Base-by-base conservation (phyloP, 345 rosid genomes). In the Heritiera fomes region DNA sequence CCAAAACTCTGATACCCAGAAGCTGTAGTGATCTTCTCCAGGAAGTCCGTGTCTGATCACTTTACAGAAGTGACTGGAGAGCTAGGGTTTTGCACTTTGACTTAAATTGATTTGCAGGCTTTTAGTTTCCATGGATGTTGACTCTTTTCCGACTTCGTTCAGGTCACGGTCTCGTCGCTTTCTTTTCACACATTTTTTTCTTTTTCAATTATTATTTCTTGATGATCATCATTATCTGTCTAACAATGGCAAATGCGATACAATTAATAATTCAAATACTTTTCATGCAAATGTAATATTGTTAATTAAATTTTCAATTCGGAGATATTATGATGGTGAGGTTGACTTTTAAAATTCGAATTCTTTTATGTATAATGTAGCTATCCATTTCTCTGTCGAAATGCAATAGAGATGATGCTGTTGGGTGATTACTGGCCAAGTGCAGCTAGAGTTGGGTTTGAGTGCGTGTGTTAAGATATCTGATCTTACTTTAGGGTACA, bases 401-500 rank as follows among this genome's bases (percentile, higher is more conserved):
- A 41, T 59, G 83, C 82, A 17, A 23, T 52, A 18, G 6, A 3
- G 58, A 80, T 80, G 49, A 78, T 72, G 75, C 55, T 82, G 83
- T 80, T 82, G 82, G 82, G 82, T 83, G 85, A 79, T 79, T 77
- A 77, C 4, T 56, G n/a, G 61, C 50, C 73, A 41, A 59, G 67
- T 77, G 79, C 40, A 34, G 8, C 28, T 23, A 23, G 71, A 67
- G 14, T 63, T 73, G 75, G 70, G 20, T 45, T 70, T 15, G 71
- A 52, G 43, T 55, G 59, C 71, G 61, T 38, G 72, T 61, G 30
- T 74, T 71, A n/a, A 73, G 78, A 70, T 59, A 40, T 32, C 68
- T 82, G 80, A 65, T 47, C 34, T 6, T 49, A 78, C 86, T 86
- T 86, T 88, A 77, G 86, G 84, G 79, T 53, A 82, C 85, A 81